Evolutionary conservation across 192 early-diverging fungal species (phyloP).

Genomic region (Coemansia umbellata): DNA sequence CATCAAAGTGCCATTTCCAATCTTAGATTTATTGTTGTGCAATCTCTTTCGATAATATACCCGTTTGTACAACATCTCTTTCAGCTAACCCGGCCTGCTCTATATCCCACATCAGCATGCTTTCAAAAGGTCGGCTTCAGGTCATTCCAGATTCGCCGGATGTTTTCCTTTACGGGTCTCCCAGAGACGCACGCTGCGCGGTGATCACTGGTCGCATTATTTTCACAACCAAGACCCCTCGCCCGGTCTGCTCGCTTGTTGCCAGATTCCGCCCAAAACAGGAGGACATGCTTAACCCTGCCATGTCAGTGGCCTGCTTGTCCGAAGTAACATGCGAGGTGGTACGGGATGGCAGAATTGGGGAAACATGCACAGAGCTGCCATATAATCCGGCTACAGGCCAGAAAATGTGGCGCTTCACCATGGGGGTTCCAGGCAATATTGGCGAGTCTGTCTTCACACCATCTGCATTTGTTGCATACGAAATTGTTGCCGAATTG

Average conservation of each 20-base stretch:
- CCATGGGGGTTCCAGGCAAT: constrained; percentile 37
- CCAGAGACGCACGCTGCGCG: constrained; percentile 28
- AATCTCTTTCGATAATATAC: no score
- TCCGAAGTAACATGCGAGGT: constrained; percentile 23
- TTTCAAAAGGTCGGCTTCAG: constrained; percentile 31
- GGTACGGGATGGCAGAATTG: constrained; percentile 24
- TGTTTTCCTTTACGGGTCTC: constrained; percentile 29
- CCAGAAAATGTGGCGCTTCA: constrained; percentile 39
- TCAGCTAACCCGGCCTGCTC: no score
- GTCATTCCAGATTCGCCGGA: constrained; percentile 35
- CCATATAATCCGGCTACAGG: constrained; percentile 5
- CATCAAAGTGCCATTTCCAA: no score
- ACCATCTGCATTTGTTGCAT: constrained; percentile 31
- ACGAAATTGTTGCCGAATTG: constrained; percentile 40
- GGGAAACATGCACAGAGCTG: constrained; percentile 5
- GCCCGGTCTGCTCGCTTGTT: constrained; percentile 23
- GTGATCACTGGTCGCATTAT: constrained; percentile 34
- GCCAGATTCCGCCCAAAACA: constrained; percentile 32
- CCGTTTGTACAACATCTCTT: no score
- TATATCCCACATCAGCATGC: no score
- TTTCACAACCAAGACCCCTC: constrained; percentile 13
- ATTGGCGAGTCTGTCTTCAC: constrained; percentile 37
- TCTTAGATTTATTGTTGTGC: no score
- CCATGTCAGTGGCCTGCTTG: constrained; percentile 28
- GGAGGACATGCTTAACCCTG: constrained; percentile 39